Evolutionary conservation across 495 filamentous ascomycete species (phyloP), one percentile per base, ranked within the genome.

Genomic region (Staphylotrichum longicolle): DNA sequence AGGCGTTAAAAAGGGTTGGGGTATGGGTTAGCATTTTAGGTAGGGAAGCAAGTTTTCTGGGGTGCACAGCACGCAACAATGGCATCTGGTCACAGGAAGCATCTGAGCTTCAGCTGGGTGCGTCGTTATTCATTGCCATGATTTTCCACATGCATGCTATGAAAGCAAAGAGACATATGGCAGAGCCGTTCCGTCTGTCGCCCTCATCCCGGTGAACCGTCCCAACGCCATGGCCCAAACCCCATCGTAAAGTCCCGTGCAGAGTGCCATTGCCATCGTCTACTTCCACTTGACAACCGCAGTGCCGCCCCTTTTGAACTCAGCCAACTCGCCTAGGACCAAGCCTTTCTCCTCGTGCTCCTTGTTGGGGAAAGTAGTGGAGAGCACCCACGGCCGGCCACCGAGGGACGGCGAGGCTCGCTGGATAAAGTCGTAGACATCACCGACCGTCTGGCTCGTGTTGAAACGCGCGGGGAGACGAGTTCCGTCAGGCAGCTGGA

Each of bases 311-410:
- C 74, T 75, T 73, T 91, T 95, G 76, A 96, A 93, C 57, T 96
- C 92, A 1, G 85, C 67, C 73, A 96, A 77, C 40, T 96, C 91
- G 2, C 88, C 90, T 44, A 97, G 72, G 5, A 83, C 84, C 60
- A 80, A 75, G 1, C 66, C 73, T 71, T 87, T 85, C 61, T 98
- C 91, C 20, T 78, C 88, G 54, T 97, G 83, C 66, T 98, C 93
- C 76, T 91, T 96, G 74, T 87, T 96, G 3, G 95, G 94, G 73
- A 98, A 98, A 0, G 95, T 98, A 2, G 94, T 98, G 71, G 96
- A 93, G 57, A 98, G 72, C 7, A 89, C 87, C 82, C 91, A 98
- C 10, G 78, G 66, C 20, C 93, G 82, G 46, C 73, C 68, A 53
- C 76, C 79, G 60, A 84, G 81, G 10, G 75, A 76, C 0, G 87